These are phyloP conservation scores for Sporothrix phasma DNA, from an alignment of 2,329 filamentous ascomycete genomes.

Conservation along the genomic window DNA sequence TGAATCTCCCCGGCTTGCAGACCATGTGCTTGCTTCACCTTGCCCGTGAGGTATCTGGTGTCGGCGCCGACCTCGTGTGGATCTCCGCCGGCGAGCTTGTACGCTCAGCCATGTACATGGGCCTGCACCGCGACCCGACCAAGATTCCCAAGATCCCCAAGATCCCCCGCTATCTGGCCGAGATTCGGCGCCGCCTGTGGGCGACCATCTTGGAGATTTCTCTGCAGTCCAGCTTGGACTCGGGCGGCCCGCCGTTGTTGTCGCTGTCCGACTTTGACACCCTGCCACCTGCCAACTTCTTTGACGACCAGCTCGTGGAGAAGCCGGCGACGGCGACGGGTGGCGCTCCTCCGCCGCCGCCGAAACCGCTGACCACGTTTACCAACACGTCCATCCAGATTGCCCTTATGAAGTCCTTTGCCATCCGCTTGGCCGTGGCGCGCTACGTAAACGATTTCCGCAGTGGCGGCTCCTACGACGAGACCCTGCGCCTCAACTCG, in stretches of 20 bases:
- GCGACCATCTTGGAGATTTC: slow-evolving; percentile 34
- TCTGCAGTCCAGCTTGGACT: slow-evolving; percentile 35
- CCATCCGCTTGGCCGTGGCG: slow-evolving; percentile 34
- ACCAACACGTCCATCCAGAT: slow-evolving; percentile 42
- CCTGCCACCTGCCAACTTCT: slow-evolving; percentile 37
- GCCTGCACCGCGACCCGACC: slow-evolving; percentile 39
- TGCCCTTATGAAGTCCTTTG: slow-evolving; percentile 34
- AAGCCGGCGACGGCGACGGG: slow-evolving; percentile 18
- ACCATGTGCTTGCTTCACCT: slow-evolving; percentile 42
- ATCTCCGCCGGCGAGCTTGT: slow-evolving; percentile 35
- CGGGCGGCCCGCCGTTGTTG: slow-evolving; percentile 38
- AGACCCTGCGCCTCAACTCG: slow-evolving; percentile 36
- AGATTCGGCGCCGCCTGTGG: slow-evolving; percentile 37
- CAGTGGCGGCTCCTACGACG: slow-evolving; percentile 34
- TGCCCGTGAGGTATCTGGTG: slow-evolving; percentile 34
- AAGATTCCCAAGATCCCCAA: slow-evolving; percentile 30
- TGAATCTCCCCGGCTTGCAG: slow-evolving; percentile 41
- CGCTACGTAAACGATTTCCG: slow-evolving; percentile 39
- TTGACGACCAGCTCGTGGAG: slow-evolving; percentile 37
- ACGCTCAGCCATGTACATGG: slow-evolving; percentile 39
- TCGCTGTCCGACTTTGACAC: slow-evolving; percentile 39
- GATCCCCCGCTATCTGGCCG: slow-evolving; percentile 28
- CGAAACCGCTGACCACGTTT: slow-evolving; percentile 28
- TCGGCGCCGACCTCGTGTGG: slow-evolving; percentile 40
- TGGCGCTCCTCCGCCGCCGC: slow-evolving; percentile 16